Evolutionary conservation across 2,329 filamentous ascomycete genomes (phyloP).

Genomic region (Ophiocordyceps robertsii): DNA sequence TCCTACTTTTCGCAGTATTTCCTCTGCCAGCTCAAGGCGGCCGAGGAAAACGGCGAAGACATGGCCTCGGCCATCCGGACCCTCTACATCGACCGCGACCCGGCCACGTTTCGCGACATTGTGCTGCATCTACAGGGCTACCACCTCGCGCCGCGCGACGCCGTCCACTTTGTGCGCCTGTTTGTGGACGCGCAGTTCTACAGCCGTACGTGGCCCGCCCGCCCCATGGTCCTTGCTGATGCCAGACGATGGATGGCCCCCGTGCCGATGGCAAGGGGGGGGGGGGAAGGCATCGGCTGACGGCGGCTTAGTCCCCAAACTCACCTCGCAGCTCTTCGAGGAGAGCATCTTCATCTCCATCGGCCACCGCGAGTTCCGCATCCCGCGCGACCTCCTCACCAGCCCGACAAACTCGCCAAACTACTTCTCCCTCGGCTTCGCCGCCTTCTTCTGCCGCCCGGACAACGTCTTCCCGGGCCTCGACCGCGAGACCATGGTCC

Average conservation of each 20-base stretch:
- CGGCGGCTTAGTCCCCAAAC: slow-evolving; percentile 54
- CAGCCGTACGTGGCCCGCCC: slow-evolving; percentile 44
- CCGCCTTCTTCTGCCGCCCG: slow-evolving; percentile 71
- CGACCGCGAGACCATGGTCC: slow-evolving; percentile 62
- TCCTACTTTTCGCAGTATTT: slow-evolving; percentile 97
- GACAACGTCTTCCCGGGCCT: slow-evolving; percentile 77
- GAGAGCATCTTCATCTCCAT: slow-evolving; percentile 88
- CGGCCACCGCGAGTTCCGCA: slow-evolving; percentile 75
- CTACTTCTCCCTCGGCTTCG: slow-evolving; percentile 87
- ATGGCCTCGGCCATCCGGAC: slow-evolving; percentile 47
- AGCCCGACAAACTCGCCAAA: slow-evolving; percentile 85
- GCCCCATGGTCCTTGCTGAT: not conserved
- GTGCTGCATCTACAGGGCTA: slow-evolving; percentile 86
- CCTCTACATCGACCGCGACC: slow-evolving; percentile 90
- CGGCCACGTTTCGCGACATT: slow-evolving; percentile 78
- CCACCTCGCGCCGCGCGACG: slow-evolving; percentile 68
- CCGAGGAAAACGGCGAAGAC: slow-evolving; percentile 44
- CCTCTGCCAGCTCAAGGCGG: slow-evolving; percentile 60
- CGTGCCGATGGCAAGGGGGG: not conserved
- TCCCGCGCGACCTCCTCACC: slow-evolving; percentile 77
- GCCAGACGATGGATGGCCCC: too few relatives aligned
- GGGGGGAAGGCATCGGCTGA: not conserved
- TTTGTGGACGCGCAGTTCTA: slow-evolving; percentile 97
- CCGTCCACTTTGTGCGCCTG: slow-evolving; percentile 76
- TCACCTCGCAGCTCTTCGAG: slow-evolving; percentile 84